Percentiles rank a stretch among this genome's conserved stretches.
phyloP scores from a whole-genome alignment of 805 yeast genomes.

The Jamesozyma rosinii region DNA sequence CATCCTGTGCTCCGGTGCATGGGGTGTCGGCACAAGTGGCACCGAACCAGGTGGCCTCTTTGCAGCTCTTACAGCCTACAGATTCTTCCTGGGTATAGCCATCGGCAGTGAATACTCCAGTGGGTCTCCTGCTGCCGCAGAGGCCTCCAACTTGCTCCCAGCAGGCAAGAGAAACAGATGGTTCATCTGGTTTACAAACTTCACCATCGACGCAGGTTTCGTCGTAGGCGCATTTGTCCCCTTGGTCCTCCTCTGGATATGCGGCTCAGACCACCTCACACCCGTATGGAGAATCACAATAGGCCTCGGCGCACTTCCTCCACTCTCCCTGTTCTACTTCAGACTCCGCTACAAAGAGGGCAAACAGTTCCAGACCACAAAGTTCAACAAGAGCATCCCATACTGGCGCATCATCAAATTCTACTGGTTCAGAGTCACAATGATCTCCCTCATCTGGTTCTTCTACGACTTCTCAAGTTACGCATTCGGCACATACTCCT shows the following conservation, averaged over 20 bases:
- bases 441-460: constrained; percentile 80
- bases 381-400: constrained; percentile 60
- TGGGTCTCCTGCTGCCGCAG: constrained; percentile 88
- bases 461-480: constrained; percentile 81
- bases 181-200: constrained; percentile 81
- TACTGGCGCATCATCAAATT: constrained; percentile 60
- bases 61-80: constrained; percentile 71
- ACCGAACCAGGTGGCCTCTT: constrained; percentile 58
- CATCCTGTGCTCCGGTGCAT: constrained; percentile 70
- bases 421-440: constrained; percentile 70
- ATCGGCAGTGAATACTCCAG: constrained; percentile 95
- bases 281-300: constrained; percentile 88
- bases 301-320: constrained; percentile 86
- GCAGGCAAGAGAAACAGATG: constrained; percentile 82
- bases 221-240: constrained; percentile 81
- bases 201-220: constrained; percentile 80
- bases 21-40: constrained; percentile 60
- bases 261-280: constrained; percentile 55
- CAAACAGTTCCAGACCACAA: constrained; percentile 57
- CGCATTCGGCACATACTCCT: constrained; percentile 78
- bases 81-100: constrained; percentile 83
- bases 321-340: constrained; percentile 64
- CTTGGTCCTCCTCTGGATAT: constrained; percentile 76
- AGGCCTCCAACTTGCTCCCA: constrained; percentile 70
- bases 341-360: constrained; percentile 71